Percentiles rank a stretch among this genome's conserved stretches.
phyloP scores from a whole-genome alignment of 768 basidiomycete genomes.

The Ramaria rubella region DNA sequence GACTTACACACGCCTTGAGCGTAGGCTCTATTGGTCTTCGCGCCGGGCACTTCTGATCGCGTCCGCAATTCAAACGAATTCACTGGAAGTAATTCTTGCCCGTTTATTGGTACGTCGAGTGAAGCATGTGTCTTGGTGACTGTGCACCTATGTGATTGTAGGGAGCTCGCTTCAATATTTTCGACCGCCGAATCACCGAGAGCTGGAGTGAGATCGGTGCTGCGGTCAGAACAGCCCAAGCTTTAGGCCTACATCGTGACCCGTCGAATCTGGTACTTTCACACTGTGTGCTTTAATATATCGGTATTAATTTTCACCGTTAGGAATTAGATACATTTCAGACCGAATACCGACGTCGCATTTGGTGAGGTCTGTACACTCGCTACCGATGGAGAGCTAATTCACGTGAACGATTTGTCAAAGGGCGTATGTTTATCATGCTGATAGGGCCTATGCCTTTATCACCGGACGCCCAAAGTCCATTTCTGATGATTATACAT shows the following conservation, averaged over 20 bases:
- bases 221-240: constrained; percentile 87
- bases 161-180: constrained; percentile 63
- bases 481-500: constrained; percentile 86
- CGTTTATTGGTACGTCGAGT: constrained; percentile 56
- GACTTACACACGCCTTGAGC: background rate
- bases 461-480: constrained; percentile 86
- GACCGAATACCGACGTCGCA: constrained; percentile 82
- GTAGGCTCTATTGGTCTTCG: constrained; percentile 9
- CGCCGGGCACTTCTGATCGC: constrained; percentile 84
- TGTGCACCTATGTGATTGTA: constrained; percentile 24
- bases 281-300: background rate
- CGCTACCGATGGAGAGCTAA: background rate
- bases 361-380: constrained; percentile 52
- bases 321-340: constrained; percentile 69
- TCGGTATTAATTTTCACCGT: background rate
- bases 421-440: constrained; percentile 89
- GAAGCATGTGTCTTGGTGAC: background rate
- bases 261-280: constrained; percentile 67
- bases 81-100: constrained; percentile 84
- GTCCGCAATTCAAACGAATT: constrained; percentile 90
- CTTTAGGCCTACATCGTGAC: constrained; percentile 88
- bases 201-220: constrained; percentile 96
- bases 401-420: constrained; percentile 9
- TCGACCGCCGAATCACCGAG: constrained; percentile 85
- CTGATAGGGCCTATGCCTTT: constrained; percentile 86